Percentiles rank a stretch among this genome's conserved stretches.
These are phyloP conservation scores for Malbranchea zuffiana DNA, from an alignment of 2,329 filamentous ascomycete species.

Conservation along the genomic window DNA sequence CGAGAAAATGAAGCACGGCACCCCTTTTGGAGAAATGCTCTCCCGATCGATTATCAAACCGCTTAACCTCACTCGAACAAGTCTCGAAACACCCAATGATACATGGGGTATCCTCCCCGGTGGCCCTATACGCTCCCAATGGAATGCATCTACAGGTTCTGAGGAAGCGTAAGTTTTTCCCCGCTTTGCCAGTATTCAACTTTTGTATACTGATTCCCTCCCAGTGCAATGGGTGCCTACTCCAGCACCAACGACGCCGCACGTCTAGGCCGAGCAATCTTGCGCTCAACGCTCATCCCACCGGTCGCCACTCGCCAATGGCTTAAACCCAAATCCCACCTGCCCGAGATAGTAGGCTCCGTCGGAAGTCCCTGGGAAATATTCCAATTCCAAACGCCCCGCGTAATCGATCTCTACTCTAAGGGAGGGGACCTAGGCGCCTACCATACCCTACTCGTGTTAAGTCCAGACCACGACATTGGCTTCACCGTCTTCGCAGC, in stretches of 20 bases:
- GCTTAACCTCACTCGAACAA: constrained; percentile 26
- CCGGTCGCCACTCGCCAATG: constrained; percentile 28
- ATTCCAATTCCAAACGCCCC: constrained; percentile 18
- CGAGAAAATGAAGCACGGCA: constrained; percentile 25
- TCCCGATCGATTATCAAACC: constrained; percentile 24
- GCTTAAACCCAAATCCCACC: constrained; percentile 34
- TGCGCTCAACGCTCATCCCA: constrained; percentile 28
- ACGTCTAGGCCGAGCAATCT: constrained; percentile 29
- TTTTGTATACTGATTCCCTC: neutral
- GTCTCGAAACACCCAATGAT: constrained; percentile 23
- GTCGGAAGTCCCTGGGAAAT: constrained; percentile 33
- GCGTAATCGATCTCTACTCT: constrained; percentile 28
- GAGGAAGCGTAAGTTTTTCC: constrained; percentile 22
- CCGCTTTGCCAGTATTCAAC: neutral
- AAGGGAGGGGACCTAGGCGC: constrained; percentile 25
- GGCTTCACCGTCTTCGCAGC: constrained; percentile 28
- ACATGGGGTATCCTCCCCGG: constrained; percentile 29
- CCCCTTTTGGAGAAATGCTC: constrained; percentile 24
- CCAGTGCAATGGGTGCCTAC: constrained; percentile 16
- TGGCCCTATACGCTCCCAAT: constrained; percentile 21
- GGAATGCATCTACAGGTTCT: constrained; percentile 25
- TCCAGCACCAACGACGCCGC: constrained; percentile 28
- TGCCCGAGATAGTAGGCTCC: constrained; percentile 24
- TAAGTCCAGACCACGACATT: constrained; percentile 27
- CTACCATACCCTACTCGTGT: constrained; percentile 26